These are phyloP conservation scores for Balansia obtecta DNA, from an alignment of 2,329 filamentous ascomycete genomes.

Conservation along the genomic window DNA sequence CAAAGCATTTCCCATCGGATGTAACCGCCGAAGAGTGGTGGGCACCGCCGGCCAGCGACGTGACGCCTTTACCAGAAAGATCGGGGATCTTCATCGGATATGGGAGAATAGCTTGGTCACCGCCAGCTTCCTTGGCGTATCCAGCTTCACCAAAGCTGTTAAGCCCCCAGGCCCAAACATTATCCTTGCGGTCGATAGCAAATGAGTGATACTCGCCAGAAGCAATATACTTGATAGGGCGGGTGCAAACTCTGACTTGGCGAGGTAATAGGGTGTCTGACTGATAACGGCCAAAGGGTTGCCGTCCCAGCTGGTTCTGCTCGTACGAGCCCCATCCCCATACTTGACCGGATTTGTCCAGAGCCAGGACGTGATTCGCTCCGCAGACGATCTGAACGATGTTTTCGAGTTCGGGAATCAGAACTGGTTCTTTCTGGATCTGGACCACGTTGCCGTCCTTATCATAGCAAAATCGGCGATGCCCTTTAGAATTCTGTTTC, in stretches of 20 bases:
- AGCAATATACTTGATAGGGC: constrained; percentile 40
- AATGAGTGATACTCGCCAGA: constrained; percentile 76
- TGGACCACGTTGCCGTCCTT: constrained; percentile 27
- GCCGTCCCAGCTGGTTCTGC: constrained; percentile 50
- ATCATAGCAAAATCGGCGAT: constrained; percentile 41
- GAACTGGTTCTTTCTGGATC: constrained; percentile 35
- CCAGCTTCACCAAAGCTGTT: constrained; percentile 80
- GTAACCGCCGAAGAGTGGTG: constrained; percentile 64
- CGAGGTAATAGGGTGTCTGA: constrained; percentile 50
- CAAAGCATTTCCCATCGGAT: constrained; percentile 41
- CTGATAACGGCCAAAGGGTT: constrained; percentile 49
- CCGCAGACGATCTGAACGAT: constrained; percentile 53
- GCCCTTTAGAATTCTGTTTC: constrained; percentile 2
- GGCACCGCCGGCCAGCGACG: constrained; percentile 53
- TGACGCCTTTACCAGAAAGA: constrained; percentile 52
- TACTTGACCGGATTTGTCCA: constrained; percentile 52
- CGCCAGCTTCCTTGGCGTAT: constrained; percentile 41
- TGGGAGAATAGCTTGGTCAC: constrained; percentile 53
- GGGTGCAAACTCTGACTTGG: constrained; percentile 42
- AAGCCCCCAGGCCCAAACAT: constrained; percentile 71
- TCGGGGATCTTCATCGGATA: constrained; percentile 54
- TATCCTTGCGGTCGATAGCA: constrained; percentile 56
- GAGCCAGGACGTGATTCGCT: constrained; percentile 58
- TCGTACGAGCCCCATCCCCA: constrained; percentile 63
- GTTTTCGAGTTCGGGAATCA: constrained; percentile 52